phyloP scores from a whole-genome alignment of 805 yeast genomes.

The Wickerhamomyces bisporus region DNA sequence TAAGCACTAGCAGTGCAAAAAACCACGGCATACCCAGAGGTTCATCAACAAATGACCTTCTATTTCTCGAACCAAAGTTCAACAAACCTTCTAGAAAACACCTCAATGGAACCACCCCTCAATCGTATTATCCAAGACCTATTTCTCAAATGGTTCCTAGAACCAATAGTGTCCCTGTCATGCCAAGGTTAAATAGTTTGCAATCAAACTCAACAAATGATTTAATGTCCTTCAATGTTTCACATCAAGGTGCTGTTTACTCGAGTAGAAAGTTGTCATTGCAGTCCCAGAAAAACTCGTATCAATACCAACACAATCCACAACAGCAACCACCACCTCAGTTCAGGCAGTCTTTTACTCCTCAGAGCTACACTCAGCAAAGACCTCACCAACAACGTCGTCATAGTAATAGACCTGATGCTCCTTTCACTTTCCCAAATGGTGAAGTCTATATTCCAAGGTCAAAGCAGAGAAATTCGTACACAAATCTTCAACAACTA shows the following conservation, averaged over 20 bases:
- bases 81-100: conserved; percentile 11
- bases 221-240: conserved; percentile 1
- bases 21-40: conserved; percentile 13
- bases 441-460: conserved; percentile 27
- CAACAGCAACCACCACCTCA: conserved; percentile 3
- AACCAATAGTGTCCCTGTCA: conserved; percentile 3
- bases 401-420: conserved; percentile 10
- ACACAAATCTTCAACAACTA: conserved; percentile 9
- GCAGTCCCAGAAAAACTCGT: background rate
- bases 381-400: conserved; percentile 3
- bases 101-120: background rate
- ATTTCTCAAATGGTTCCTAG: conserved; percentile 1
- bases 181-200: background rate
- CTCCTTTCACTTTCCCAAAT: conserved; percentile 25
- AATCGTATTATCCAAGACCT: background rate
- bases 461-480: conserved; percentile 19
- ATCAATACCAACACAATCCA: conserved; percentile 2
- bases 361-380: conserved; percentile 5
- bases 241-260: background rate
- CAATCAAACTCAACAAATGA: conserved; percentile 3
- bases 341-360: background rate
- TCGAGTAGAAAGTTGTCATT: background rate
- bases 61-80: conserved; percentile 16
- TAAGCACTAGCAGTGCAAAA: conserved; percentile 4
- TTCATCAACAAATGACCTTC: conserved; percentile 19